Base-by-base conservation (phyloP, 345 rosid genomes). In the Noccaea caerulescens region DNA sequence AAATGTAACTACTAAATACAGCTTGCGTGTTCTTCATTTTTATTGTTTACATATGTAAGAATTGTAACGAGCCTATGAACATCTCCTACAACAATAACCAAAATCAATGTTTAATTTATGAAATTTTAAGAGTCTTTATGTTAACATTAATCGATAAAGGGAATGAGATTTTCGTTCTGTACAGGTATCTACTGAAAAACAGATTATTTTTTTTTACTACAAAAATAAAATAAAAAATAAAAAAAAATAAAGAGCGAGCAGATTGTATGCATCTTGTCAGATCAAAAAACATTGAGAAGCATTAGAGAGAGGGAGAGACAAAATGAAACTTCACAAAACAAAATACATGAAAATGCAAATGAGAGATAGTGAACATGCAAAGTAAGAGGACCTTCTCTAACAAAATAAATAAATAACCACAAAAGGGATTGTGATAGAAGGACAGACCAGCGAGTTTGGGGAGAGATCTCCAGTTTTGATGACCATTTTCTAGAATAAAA, bases 391-490 rank as follows among this genome's bases (percentile, higher is more conserved):
- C 20, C 49, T 39, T 58, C 49, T 39, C 41, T 41, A 33, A n/a
- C 7, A 25, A 25, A 42, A 23, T 27, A 43, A 27, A 11, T 27
- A 25, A 25, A 20, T 1, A 5, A n/a, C 27, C 3, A 8, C 4
- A 18, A 20, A 39, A 3, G 7, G 6, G 7, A 11, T 7, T 1
- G 20, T 12, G 44, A 37, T 0, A 25, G 16, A 54, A 43, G 34
- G 37, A 74, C 68, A n/a, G 1, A 68, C 78, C 78, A 43, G 78
- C 73, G 18, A 75, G 73, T 67, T 60, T 34, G 39, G 78, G 78
- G 44, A 75, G 73, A 60, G 69, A 58, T 59, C 73, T 60, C 78
- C 78, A 75, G 27, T 68, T 75, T 5, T 9, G 6, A 30, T 75
- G 73, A 60, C 78, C 78, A 68, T 68, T 13, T 68, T 67, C 25